phyloP scores from a whole-genome alignment of 257 asterid genomes.

The Solanum chilense region DNA sequence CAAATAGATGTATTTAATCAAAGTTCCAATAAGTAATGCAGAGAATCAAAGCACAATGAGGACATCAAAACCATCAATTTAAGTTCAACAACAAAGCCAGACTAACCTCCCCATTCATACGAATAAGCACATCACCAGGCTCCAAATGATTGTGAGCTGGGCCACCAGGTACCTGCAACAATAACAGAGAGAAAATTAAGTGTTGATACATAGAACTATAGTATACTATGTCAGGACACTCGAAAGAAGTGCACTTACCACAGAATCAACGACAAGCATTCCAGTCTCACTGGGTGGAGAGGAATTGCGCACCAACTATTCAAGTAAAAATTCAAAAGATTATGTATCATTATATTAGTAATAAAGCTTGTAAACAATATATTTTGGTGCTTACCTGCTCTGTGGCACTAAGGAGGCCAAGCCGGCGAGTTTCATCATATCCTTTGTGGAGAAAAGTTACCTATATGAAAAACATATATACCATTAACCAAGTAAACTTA shows the following conservation, averaged over 20 bases:
- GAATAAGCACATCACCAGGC: slow-evolving; percentile 97
- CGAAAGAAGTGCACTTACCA: slow-evolving; percentile 42
- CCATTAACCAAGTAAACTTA: not conserved
- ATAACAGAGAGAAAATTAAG: not conserved
- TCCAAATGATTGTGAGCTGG: slow-evolving; percentile 88
- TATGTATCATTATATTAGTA: not conserved
- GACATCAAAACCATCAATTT: not conserved
- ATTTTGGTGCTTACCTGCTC: slow-evolving; percentile 54
- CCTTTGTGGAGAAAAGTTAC: slow-evolving; percentile 95
- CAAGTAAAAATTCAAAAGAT: not conserved
- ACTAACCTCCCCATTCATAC: slow-evolving; percentile 85
- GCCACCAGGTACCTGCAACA: slow-evolving; percentile 87
- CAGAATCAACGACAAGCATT: slow-evolving; percentile 98
- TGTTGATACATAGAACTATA: not conserved
- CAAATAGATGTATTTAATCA: not conserved
- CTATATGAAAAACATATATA: slow-evolving; percentile 23
- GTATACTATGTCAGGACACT: not conserved
- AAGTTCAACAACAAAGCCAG: not conserved
- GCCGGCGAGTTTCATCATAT: slow-evolving; percentile 95
- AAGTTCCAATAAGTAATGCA: not conserved
- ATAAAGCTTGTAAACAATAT: not conserved
- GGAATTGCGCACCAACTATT: slow-evolving; percentile 79
- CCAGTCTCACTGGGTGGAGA: slow-evolving; percentile 96
- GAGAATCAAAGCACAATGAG: not conserved
- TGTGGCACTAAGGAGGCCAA: slow-evolving; percentile 81